Base-by-base conservation (phyloP, 2,329 filamentous ascomycete species). In the Dactylonectria macrodidyma region DNA sequence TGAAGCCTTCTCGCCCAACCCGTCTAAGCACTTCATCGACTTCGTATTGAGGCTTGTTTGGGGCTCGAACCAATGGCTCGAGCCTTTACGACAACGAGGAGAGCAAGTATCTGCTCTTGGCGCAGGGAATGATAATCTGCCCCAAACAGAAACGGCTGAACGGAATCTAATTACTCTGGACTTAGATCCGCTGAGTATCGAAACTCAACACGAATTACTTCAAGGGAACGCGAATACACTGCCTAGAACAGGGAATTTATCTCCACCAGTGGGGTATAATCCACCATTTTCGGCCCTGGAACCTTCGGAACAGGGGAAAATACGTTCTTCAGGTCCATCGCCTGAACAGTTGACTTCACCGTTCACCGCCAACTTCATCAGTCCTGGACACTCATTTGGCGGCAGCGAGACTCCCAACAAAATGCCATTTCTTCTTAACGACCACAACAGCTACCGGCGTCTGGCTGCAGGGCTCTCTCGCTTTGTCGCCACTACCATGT, bases 401-500 rank as follows among this genome's bases (percentile, higher is more conserved):
- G 26, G 26, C 26, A 30, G 26, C 26, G 26, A 30, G 26, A 30
- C 26, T 30, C 26, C 26, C 26, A 30, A 30, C 19, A 58, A 66
- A 3, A 67, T 65, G 0, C 71, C 71, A 3, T 73, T 73, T 62
- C 73, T 72, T 3, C 66, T 73, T 14, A 72, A 72, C 16, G 71
- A 72, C 8, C 73, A 71, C 22, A 72, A 73, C 16, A 72, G 71
- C 7, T 72, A 72, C 3, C 62, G 71, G 2, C 59, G 70, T 12
- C 46, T 72, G 0, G 69, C 73, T 0, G 30, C 56, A 3, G 71
- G 73, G n/a, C 16, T 72, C 0, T 73, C 71, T 0, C 54, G 71
- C 7, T 72, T 72, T 5, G 71, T 72, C 3, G 67, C 71, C 16
- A 72, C 70, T 1, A 72, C 70, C 14, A 69, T 72, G 65, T 72